Evolutionary conservation across 177 flowering plant species (phyloP).

Genomic region (Telopea speciosissima): DNA sequence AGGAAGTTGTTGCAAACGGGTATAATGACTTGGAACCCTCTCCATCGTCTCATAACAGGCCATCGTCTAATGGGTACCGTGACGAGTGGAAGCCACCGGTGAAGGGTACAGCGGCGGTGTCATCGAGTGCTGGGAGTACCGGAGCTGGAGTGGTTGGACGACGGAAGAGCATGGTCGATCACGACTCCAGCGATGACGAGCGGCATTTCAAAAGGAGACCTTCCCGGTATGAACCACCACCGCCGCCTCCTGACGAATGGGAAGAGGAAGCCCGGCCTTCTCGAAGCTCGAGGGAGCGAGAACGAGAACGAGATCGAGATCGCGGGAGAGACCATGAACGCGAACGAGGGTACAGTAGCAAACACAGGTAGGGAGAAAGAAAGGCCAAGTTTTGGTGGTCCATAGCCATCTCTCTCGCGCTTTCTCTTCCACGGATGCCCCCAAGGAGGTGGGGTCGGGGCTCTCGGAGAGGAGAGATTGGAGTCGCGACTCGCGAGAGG

Average conservation of each 20-base stretch:
- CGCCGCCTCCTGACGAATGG: conserved; percentile 30
- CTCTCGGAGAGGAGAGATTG: too few species aligned
- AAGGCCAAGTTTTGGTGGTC: too few species aligned
- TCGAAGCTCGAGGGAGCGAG: conserved; percentile 24
- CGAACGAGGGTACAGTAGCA: conserved; percentile 15
- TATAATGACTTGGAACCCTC: conserved; percentile 17
- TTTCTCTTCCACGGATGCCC: too few species aligned
- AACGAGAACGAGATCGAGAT: conserved; percentile 10
- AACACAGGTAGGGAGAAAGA: conserved; percentile 16
- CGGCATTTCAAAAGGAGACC: conserved; percentile 84
- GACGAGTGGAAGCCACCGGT: conserved; percentile 27
- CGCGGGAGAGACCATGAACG: conserved; percentile 9
- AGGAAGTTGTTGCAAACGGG: conserved; percentile 6
- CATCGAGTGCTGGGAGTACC: not conserved
- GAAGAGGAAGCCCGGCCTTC: conserved; percentile 42
- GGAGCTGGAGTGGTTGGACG: conserved; percentile 1
- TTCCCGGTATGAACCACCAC: conserved; percentile 58
- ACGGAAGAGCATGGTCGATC: conserved; percentile 24
- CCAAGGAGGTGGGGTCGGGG: too few species aligned
- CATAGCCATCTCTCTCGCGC: too few species aligned
- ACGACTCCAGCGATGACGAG: conserved; percentile 84
- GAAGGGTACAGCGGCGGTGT: not conserved
- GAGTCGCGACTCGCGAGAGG: too few species aligned
- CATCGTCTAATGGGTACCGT: conserved; percentile 33
- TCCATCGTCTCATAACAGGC: conserved; percentile 15